These are phyloP conservation scores for Fusarium nanum DNA, from an alignment of 2,329 filamentous ascomycete species.

Conservation along the genomic window DNA sequence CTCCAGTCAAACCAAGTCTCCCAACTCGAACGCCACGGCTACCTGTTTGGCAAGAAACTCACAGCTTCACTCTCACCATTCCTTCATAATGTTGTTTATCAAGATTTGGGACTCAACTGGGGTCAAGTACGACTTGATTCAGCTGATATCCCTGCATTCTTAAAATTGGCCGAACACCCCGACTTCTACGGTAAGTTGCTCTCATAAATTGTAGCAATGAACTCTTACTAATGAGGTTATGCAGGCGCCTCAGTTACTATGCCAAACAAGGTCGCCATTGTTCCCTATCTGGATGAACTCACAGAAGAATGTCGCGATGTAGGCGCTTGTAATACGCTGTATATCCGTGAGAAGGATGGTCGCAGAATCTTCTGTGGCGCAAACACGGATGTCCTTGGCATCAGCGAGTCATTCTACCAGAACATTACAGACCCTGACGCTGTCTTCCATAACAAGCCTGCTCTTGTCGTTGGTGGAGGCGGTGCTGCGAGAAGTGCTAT, in stretches of 20 bases:
- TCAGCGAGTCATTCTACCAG: constrained; percentile 76
- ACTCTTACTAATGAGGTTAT: neutral
- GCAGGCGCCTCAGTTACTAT: constrained; percentile 80
- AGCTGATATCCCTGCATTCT: constrained; percentile 60
- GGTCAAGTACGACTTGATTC: constrained; percentile 66
- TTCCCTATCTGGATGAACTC: constrained; percentile 77
- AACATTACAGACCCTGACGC: constrained; percentile 61
- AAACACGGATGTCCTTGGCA: constrained; percentile 84
- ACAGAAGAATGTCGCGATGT: constrained; percentile 78
- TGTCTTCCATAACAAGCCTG: constrained; percentile 69
- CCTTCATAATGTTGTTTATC: constrained; percentile 66
- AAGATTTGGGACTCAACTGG: constrained; percentile 62
- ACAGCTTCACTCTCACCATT: constrained; percentile 66
- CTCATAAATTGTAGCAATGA: neutral
- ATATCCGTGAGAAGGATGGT: constrained; percentile 65
- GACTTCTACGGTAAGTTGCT: constrained; percentile 70
- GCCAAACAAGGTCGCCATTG: constrained; percentile 84
- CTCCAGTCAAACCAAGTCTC: constrained; percentile 40
- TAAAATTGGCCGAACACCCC: constrained; percentile 65
- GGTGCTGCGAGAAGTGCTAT: constrained; percentile 82
- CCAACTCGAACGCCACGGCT: constrained; percentile 60
- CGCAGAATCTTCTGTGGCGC: constrained; percentile 72
- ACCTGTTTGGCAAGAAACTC: constrained; percentile 69
- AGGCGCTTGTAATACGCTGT: constrained; percentile 85
- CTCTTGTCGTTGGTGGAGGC: constrained; percentile 80